phyloP scores from a whole-genome alignment of 495 filamentous ascomycete species.

The Hypoxylon perforatum region DNA sequence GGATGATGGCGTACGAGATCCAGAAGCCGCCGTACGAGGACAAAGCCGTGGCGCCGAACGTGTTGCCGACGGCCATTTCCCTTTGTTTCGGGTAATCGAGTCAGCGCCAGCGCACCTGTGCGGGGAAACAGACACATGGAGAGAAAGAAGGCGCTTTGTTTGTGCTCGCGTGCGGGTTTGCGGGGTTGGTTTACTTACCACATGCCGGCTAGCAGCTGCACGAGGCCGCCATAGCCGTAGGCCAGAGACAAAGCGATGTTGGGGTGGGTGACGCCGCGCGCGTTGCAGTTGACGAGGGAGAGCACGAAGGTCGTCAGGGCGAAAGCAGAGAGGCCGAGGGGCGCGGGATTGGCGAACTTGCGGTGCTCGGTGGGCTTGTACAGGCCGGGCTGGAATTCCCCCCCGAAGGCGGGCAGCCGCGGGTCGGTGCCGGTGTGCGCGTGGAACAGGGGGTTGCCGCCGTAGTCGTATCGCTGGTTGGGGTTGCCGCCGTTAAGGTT shows the following conservation, averaged over 20 bases:
- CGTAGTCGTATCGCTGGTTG: slow-evolving; percentile 59
- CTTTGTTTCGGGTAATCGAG: slow-evolving; percentile 62
- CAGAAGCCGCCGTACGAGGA: slow-evolving; percentile 99
- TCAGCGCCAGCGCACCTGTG: slow-evolving; percentile 3
- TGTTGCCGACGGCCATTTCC: slow-evolving; percentile 99
- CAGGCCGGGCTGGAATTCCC: slow-evolving; percentile 95
- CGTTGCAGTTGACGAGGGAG: slow-evolving; percentile 81
- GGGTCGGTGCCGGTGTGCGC: slow-evolving; percentile 70
- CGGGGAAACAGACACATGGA: neutral
- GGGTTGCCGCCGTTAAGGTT: slow-evolving; percentile 45
- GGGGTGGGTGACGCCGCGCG: slow-evolving; percentile 67
- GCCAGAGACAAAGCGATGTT: slow-evolving; percentile 78
- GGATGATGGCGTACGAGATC: slow-evolving; percentile 88
- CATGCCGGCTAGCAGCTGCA: slow-evolving; percentile 96
- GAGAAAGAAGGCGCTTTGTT: neutral
- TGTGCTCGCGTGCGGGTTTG: neutral
- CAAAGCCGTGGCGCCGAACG: slow-evolving; percentile 96
- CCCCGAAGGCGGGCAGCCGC: slow-evolving; percentile 85
- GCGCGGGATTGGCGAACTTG: slow-evolving; percentile 90
- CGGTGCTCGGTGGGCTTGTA: slow-evolving; percentile 79
- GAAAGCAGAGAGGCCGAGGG: slow-evolving; percentile 88
- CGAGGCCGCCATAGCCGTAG: slow-evolving; percentile 86
- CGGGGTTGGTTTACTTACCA: slow-evolving; percentile 72
- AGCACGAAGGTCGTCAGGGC: slow-evolving; percentile 96
- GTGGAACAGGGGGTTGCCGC: slow-evolving; percentile 76